Evolutionary conservation across 2,329 filamentous ascomycete genomes (phyloP).

Genomic region (Pochonia chlamydosporia): DNA sequence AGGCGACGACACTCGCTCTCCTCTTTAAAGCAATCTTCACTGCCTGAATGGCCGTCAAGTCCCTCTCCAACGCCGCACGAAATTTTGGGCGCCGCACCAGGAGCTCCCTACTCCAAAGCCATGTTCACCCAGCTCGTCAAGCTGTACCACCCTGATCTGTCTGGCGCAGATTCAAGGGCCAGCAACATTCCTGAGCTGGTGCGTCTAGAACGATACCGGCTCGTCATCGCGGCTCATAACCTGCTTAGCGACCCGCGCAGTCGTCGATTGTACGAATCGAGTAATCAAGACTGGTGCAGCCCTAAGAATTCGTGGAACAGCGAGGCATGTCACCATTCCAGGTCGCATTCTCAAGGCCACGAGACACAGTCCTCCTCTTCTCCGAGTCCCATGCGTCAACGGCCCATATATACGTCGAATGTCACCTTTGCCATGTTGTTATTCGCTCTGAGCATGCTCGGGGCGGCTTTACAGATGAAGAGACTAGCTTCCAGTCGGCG

Average conservation of each 20-base stretch:
- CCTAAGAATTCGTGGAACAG: background rate
- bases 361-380: background rate
- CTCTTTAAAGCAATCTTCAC: background rate
- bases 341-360: background rate
- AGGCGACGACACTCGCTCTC: background rate
- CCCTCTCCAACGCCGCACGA: slow-evolving; percentile 12
- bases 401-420: slow-evolving; percentile 10
- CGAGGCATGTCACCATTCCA: background rate
- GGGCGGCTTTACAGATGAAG: slow-evolving; percentile 5
- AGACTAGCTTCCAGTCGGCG: slow-evolving; percentile 26
- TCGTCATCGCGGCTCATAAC: slow-evolving; percentile 12
- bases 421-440: slow-evolving; percentile 8
- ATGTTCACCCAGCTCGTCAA: slow-evolving; percentile 14
- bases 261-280: slow-evolving; percentile 9
- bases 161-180: background rate
- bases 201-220: slow-evolving; percentile 11
- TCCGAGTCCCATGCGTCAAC: background rate
- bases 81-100: slow-evolving; percentile 8
- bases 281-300: slow-evolving; percentile 8
- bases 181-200: background rate
- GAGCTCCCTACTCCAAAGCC: slow-evolving; percentile 11
- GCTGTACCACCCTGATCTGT: slow-evolving; percentile 15
- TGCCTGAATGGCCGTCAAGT: slow-evolving; percentile 9
- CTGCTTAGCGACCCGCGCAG: slow-evolving; percentile 11
- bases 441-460: slow-evolving; percentile 7